These are phyloP conservation scores for Solanum clarkiae DNA, from an alignment of 257 asterid species.

Conservation along the genomic window DNA sequence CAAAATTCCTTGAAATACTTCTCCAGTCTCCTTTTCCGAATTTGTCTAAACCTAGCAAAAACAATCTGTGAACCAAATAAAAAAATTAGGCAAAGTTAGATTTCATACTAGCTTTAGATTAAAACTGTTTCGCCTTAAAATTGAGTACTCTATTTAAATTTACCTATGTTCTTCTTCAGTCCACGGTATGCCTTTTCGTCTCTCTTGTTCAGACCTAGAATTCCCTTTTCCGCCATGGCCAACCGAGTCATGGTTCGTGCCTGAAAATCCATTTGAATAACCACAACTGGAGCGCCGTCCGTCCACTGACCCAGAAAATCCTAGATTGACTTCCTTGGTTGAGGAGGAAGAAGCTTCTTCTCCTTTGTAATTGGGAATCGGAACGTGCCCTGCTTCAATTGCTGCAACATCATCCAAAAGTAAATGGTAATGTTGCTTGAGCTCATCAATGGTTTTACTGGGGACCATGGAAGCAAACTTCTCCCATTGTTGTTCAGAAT, in stretches of 20 bases:
- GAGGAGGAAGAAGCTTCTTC: constrained; percentile 31
- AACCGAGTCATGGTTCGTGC: constrained; percentile 23
- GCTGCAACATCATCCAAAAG: constrained; percentile 62
- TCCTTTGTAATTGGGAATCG: constrained; percentile 41
- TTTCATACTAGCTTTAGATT: background rate
- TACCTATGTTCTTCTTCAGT: constrained; percentile 98
- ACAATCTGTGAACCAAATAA: constrained; percentile 34
- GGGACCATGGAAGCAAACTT: constrained; percentile 59
- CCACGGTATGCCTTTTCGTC: constrained; percentile 92
- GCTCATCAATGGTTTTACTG: constrained; percentile 44
- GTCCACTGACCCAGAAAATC: constrained; percentile 2
- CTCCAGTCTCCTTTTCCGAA: constrained; percentile 99
- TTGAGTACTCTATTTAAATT: background rate
- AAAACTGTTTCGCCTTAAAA: background rate
- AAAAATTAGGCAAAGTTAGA: background rate
- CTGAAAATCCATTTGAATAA: constrained; percentile 23
- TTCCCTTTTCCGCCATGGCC: constrained; percentile 33
- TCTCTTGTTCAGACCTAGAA: constrained; percentile 64
- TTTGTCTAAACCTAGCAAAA: constrained; percentile 79
- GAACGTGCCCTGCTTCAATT: constrained; percentile 69
- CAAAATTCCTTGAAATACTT: constrained; percentile 88
- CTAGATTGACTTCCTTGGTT: constrained; percentile 18
- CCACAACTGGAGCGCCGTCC: constrained; percentile 7
- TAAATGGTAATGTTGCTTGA: constrained; percentile 49
- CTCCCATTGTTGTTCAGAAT: constrained; percentile 38